Evolutionary conservation across 1,284 basidiomycete genomes (phyloP), one percentile per base, ranked within the genome.

Genomic region (Moesziomyces sp.): DNA sequence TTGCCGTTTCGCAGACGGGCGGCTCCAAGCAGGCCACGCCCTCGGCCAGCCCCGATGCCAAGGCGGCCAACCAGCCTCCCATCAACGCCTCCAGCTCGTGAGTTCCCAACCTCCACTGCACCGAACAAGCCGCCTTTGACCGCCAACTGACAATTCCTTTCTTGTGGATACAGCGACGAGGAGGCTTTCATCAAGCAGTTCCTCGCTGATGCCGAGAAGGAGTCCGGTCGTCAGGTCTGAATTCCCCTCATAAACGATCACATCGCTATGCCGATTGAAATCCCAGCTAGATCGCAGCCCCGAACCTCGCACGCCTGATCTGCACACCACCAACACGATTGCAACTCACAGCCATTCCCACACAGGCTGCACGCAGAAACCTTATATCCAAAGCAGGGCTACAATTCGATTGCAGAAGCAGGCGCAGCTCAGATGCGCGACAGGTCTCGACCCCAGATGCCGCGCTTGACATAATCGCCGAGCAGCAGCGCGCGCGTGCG

Each of bases 121-220:
- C 21, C 21, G 21, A 21, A 21, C 21, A 21, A 21, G 1, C 21
- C 21, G 21, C 21, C 21, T 21, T 21, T 21, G 2, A 21, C 21
- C 2, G 21, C 21, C 21, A 21, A 21, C 21, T 21, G 21, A 21
- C 21, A 21, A 2, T 2, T 21, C 21, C 2, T 21, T 21, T 47
- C 40, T 10, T 18, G 46, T 11, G 30, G 23, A 3, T 14, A 54
- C 56, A 82, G 80, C 21, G 80, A 82, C 49, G 80, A 82, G 64
- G 80, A 81, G 68, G 76, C 79, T 16, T 82, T 82, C 74, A 80
- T 82, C 70, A 82, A 81, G 78, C 78, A 82, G 54, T 82, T 82
- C 74, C 64, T 82, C 8, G 79, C 77, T 30, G 80, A 82, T 50
- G 79, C 77, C 19, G 72, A 78, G 63, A 73, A 76, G 57, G 57